These are phyloP conservation scores for Gracilaria caudata DNA, from an alignment of 23 red algal genomes.

Conservation along the genomic window DNA sequence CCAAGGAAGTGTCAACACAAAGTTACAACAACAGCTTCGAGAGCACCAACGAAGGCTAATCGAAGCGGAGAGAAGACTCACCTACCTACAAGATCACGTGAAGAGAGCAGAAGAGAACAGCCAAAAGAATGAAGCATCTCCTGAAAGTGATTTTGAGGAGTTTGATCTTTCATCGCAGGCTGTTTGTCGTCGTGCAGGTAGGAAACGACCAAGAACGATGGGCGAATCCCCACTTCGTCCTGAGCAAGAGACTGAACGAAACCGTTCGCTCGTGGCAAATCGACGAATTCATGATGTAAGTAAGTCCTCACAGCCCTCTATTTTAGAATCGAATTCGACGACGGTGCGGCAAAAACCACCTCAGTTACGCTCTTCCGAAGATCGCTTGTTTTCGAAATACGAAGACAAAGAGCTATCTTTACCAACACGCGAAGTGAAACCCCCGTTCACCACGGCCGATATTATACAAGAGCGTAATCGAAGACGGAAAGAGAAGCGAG, in stretches of 20 bases:
- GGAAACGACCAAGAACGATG: background rate
- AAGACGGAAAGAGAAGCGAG: constrained; percentile 12
- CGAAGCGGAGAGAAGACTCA: background rate
- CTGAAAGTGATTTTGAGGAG: background rate
- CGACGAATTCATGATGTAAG: background rate
- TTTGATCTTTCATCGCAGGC: background rate
- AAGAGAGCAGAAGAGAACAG: background rate
- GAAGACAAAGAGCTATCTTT: background rate
- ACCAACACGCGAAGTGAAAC: background rate
- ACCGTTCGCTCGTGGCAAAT: background rate
- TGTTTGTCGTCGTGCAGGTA: background rate
- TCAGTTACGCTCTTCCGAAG: background rate
- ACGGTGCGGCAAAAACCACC: background rate
- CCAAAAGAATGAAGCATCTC: background rate
- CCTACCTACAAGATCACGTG: background rate
- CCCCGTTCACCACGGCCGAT: background rate
- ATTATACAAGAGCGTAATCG: background rate
- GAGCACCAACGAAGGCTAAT: background rate
- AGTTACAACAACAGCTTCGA: background rate
- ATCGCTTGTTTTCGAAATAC: background rate
- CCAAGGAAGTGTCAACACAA: constrained; percentile 2
- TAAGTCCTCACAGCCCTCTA: background rate
- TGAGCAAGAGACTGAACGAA: background rate
- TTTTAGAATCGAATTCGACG: background rate
- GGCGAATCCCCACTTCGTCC: background rate